A percentile compares a stretch with the other conserved stretches of the same genome.
These are phyloP conservation scores for Verticillium klebahnii DNA, from an alignment of 2,329 filamentous ascomycete species.

Conservation along the genomic window DNA sequence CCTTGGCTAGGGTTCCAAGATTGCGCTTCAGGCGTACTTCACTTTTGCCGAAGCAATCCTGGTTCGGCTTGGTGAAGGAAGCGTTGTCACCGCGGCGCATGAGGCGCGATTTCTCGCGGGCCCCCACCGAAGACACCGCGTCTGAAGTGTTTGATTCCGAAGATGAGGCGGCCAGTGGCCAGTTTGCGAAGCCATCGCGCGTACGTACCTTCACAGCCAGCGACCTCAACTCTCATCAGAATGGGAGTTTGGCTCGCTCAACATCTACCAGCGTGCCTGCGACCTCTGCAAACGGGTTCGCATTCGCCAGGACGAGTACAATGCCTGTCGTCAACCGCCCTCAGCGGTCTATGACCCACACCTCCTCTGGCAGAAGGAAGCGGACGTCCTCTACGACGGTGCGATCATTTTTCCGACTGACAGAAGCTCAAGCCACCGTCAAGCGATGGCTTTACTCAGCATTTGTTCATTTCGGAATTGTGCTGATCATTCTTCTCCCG, in stretches of 20 bases:
- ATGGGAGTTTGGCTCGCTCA: conserved; percentile 1
- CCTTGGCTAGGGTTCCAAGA: conserved; percentile 80
- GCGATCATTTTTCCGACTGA: conserved; percentile 74
- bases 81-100: conserved; percentile 43
- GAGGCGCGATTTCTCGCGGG: conserved; percentile 30
- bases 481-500: conserved; percentile 62
- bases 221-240: conserved; percentile 4
- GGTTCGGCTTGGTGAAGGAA: conserved; percentile 34
- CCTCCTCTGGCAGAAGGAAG: conserved; percentile 62
- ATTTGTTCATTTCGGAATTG: conserved; percentile 68
- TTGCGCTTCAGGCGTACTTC: conserved; percentile 74
- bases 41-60: conserved; percentile 26
- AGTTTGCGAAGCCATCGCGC: conserved; percentile 7
- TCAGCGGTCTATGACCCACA: conserved; percentile 42
- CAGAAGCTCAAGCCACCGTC: conserved; percentile 67
- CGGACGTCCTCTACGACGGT: conserved; percentile 59
- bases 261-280: conserved; percentile 7
- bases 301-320: conserved; percentile 41
- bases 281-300: conserved; percentile 15
- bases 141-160: conserved; percentile 24
- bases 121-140: conserved; percentile 23
- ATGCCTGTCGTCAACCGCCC: conserved; percentile 36
- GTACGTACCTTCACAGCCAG: conserved; percentile 24
- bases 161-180: conserved; percentile 9
- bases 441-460: conserved; percentile 81